Evolutionary conservation across 305 asterid species (phyloP).

Genomic region (Fraxinus nigra): DNA sequence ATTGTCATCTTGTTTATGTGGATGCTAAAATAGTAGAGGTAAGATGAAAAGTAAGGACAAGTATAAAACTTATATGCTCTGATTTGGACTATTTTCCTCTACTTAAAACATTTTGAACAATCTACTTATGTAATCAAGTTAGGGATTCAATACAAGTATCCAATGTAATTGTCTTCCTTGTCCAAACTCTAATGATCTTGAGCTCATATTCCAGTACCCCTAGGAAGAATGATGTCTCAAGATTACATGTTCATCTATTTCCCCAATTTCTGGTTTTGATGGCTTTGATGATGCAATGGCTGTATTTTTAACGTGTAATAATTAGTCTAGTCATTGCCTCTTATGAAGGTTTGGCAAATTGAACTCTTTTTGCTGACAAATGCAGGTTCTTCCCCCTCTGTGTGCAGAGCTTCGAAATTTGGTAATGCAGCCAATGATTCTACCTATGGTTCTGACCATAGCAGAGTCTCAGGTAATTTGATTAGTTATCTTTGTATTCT

Average conservation of each 20-base stretch:
- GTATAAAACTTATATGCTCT: not conserved
- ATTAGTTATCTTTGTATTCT: slow-evolving; percentile 22
- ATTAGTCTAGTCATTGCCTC: slow-evolving; percentile 20
- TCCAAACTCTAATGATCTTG: not conserved
- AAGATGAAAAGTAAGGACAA: not conserved
- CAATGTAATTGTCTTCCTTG: not conserved
- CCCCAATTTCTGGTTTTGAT: slow-evolving; percentile 5
- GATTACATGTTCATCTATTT: not conserved
- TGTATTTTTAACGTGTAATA: slow-evolving; percentile 18
- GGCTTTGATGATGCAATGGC: slow-evolving; percentile 17
- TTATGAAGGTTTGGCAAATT: slow-evolving; percentile 20
- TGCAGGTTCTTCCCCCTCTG: slow-evolving; percentile 98
- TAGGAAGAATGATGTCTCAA: slow-evolving; percentile 22
- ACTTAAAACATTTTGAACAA: not conserved
- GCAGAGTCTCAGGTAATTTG: slow-evolving; percentile 90
- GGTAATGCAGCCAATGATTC: slow-evolving; percentile 98
- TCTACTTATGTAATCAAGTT: not conserved
- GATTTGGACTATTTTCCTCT: not conserved
- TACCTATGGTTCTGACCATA: slow-evolving; percentile 97
- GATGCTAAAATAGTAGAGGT: not conserved
- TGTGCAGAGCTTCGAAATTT: slow-evolving; percentile 95
- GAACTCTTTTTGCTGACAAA: slow-evolving; percentile 18
- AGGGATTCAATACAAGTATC: not conserved
- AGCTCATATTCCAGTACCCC: not conserved
- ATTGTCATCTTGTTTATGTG: not conserved